These are phyloP conservation scores for Aspergillus transmontanensis DNA, from an alignment of 2,329 filamentous ascomycete species.

Conservation along the genomic window DNA sequence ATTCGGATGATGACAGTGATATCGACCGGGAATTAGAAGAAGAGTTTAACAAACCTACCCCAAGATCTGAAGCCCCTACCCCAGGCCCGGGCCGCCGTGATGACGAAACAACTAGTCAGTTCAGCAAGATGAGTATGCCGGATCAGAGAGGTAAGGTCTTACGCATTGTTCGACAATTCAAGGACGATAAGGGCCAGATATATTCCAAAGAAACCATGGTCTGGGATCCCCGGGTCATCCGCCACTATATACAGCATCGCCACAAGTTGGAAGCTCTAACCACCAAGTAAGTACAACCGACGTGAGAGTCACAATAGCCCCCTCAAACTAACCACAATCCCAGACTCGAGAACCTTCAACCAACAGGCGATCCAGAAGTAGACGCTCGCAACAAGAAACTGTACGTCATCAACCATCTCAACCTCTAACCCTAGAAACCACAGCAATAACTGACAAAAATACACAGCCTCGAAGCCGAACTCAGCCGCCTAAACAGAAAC, in stretches of 20 bases:
- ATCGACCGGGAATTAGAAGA: slow-evolving; percentile 56
- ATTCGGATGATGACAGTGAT: slow-evolving; percentile 73
- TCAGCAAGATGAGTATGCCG: slow-evolving; percentile 69
- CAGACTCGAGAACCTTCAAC: slow-evolving; percentile 62
- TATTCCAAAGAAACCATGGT: slow-evolving; percentile 63
- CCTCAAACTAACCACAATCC: slow-evolving; percentile 11
- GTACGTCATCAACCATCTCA: slow-evolving; percentile 40
- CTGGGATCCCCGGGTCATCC: slow-evolving; percentile 82
- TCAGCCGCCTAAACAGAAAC: slow-evolving; percentile 85
- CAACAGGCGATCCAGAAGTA: slow-evolving; percentile 67
- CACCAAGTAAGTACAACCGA: slow-evolving; percentile 63
- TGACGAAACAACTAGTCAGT: slow-evolving; percentile 80
- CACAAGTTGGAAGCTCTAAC: slow-evolving; percentile 70
- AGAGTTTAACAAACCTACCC: slow-evolving; percentile 57
- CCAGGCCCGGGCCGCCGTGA: slow-evolving; percentile 56
- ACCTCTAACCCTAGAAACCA: neutral
- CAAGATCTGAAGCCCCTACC: slow-evolving; percentile 67
- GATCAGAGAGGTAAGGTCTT: slow-evolving; percentile 71
- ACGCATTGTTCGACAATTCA: slow-evolving; percentile 71
- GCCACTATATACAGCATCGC: slow-evolving; percentile 80
- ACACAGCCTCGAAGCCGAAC: slow-evolving; percentile 69
- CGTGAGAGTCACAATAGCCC: neutral
- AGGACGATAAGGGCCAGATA: slow-evolving; percentile 66
- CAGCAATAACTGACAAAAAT: neutral
- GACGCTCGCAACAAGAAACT: slow-evolving; percentile 64